Conservation (phyloP, 1,284 basidiomycete species). For the Trichosporon coremiiforme region DNA sequence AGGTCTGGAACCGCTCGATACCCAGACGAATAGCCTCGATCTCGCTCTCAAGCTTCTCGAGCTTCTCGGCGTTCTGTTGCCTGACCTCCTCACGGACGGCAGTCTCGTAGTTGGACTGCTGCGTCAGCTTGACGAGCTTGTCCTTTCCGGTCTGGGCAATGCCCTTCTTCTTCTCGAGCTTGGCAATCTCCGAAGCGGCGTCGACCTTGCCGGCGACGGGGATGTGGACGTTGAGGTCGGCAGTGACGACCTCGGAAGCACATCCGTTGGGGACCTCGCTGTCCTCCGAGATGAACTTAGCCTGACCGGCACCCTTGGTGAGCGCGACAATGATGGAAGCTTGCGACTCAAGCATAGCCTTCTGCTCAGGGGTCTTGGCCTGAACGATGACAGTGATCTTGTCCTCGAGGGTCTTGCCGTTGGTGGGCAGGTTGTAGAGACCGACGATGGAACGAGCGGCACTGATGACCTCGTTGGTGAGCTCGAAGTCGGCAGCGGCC, state of each 20-base stretch:
- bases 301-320: slow-evolving; percentile 83
- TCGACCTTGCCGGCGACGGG: slow-evolving; percentile 87
- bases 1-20: slow-evolving; percentile 54
- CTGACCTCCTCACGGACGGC: slow-evolving; percentile 78
- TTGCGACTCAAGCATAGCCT: slow-evolving; percentile 70
- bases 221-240: slow-evolving; percentile 74
- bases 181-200: slow-evolving; percentile 77
- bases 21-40: slow-evolving; percentile 52
- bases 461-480: slow-evolving; percentile 78
- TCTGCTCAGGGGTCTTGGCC: slow-evolving; percentile 66
- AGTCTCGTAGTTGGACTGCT: slow-evolving; percentile 72
- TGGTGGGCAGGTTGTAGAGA: slow-evolving; percentile 85
- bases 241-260: slow-evolving; percentile 76
- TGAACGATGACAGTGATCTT: slow-evolving; percentile 72
- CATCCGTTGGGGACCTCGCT: slow-evolving; percentile 78
- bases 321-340: slow-evolving; percentile 74
- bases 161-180: slow-evolving; percentile 82
- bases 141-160: slow-evolving; percentile 69
- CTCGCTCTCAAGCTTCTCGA: slow-evolving; percentile 53
- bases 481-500: slow-evolving; percentile 82
- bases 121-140: slow-evolving; percentile 74
- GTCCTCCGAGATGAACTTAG: slow-evolving; percentile 64
- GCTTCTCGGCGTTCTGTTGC: slow-evolving; percentile 71
- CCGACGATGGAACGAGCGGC: slow-evolving; percentile 82
- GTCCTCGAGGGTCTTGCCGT: slow-evolving; percentile 61